Base-by-base conservation (phyloP, 1,139 yeast genomes). In the Eremothecium gossypii region DNA sequence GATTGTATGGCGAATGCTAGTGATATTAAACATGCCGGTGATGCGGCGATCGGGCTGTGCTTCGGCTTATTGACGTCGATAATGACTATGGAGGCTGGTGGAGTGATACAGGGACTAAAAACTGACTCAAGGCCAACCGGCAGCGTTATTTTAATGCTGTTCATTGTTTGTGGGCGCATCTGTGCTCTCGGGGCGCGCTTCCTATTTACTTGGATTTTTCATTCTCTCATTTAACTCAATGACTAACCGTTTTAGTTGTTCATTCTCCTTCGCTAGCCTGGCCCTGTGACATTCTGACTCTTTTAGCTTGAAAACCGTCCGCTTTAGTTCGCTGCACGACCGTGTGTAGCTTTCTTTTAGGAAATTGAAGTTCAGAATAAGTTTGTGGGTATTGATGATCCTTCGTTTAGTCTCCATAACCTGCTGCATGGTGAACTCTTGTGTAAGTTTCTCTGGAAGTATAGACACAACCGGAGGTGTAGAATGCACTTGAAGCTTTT, bases 261-360 rank as follows among this genome's bases (percentile, higher is more conserved):
- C 57, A 45, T 60, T 60, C 39, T 60, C 63, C 26, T 49, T 46
- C 37, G 54, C 40, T 17, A 60, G 45, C 39, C 58, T 61, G 10
- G 63, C 58, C 49, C 68, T 60, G 42, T 54, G 58, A 38, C 51
- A 46, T 48, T 66, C 70, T 39, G 65, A 61, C 38, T 58, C 62
- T 41, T 58, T 64, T 40, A 66, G 47, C 38, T 58, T 61, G 30
- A 45, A 45, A 46, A 65, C 47, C 4, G 62, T 45, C 33, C 52
- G 60, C 36, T 61, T 59, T 40, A 65, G 46, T 33, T 60, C 62
- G 9, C 54, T 49, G 36, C 61, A 54, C n/a, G 64, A 57, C 35
- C 55, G 53, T 3, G 62, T 54, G 41, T 61, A 61, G 20, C 62
- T 50, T 33, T 56, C 60, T 41, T 61, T 63, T 36, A 61, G 43